Percentiles rank a stretch among this genome's conserved stretches.
Conservation (phyloP, 2,329 filamentous ascomycete species). For the Penicillium sp. region DNA sequence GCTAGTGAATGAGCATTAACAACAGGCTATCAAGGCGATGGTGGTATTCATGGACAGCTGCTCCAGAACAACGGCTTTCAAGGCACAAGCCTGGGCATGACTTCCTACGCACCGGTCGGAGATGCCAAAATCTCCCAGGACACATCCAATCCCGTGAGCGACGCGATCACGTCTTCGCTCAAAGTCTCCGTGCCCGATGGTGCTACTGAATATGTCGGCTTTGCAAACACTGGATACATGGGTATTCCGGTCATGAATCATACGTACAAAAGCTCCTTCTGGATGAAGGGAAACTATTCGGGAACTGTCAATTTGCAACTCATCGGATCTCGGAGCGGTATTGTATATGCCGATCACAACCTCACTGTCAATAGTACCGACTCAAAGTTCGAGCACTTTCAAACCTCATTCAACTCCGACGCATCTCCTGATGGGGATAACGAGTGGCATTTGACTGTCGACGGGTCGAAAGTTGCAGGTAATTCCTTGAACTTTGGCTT, state of each 20-base stretch:
- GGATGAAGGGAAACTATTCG: conserved; percentile 30
- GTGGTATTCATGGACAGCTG: conserved; percentile 33
- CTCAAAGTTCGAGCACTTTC: conserved; percentile 18
- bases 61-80: conserved; percentile 37
- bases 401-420: conserved; percentile 23
- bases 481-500: conserved; percentile 25
- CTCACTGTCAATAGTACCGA: conserved; percentile 24
- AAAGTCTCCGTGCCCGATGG: conserved; percentile 19
- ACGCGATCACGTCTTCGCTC: conserved; percentile 29
- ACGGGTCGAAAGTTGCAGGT: conserved; percentile 20
- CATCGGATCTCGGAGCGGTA: conserved; percentile 22
- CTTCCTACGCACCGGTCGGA: conserved; percentile 28
- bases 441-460: conserved; percentile 29
- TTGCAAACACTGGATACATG: conserved; percentile 45
- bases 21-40: conserved; percentile 22
- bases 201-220: conserved; percentile 29
- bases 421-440: conserved; percentile 24
- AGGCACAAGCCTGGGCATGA: conserved; percentile 23
- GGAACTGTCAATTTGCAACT: conserved; percentile 26
- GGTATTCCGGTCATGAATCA: conserved; percentile 28
- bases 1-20: neutral
- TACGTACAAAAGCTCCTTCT: conserved; percentile 30
- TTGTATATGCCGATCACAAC: conserved; percentile 25
- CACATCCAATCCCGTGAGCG: conserved; percentile 21
- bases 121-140: conserved; percentile 26